Evolutionary conservation across 1,284 basidiomycete species (phyloP).

Genomic region (Binderoboletus segoi): DNA sequence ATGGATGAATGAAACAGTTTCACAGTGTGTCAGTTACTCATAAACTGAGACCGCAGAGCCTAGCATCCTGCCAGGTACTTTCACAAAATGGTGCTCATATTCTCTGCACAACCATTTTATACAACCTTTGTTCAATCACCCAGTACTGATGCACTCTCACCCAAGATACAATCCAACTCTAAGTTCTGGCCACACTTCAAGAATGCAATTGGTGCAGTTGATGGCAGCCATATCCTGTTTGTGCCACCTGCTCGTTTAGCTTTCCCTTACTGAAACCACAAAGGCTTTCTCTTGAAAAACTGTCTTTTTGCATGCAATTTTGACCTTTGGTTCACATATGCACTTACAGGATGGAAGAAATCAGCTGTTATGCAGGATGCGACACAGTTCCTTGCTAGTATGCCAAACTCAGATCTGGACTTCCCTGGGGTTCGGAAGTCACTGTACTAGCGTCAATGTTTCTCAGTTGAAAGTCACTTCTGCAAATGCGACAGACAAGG

Average conservation of each 20-base stretch:
- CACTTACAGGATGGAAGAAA: constrained; percentile 11
- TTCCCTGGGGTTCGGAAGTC: too few species aligned
- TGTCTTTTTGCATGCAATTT: constrained; percentile 24
- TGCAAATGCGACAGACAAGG: too few species aligned
- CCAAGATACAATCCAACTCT: background rate
- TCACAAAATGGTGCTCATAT: background rate
- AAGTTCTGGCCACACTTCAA: constrained; percentile 7
- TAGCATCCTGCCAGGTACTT: background rate
- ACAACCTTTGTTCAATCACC: background rate
- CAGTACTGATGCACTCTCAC: too few species aligned
- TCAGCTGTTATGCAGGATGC: too few species aligned
- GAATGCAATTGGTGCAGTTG: constrained; percentile 1
- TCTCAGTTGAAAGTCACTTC: too few species aligned
- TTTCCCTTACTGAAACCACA: constrained; percentile 16
- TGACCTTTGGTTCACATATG: constrained; percentile 6
- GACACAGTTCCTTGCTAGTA: too few species aligned
- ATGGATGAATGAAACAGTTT: too few species aligned
- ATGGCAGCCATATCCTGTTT: constrained; percentile 1
- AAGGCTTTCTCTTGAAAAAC: constrained; percentile 31
- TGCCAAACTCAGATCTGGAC: too few species aligned
- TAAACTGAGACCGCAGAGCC: too few species aligned
- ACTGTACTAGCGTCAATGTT: too few species aligned
- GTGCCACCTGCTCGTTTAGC: background rate
- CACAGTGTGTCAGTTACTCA: too few species aligned
- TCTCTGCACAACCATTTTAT: background rate